Percentiles rank a stretch among this genome's conserved stretches.
phyloP scores from a whole-genome alignment of 306 rosid species.

The Lagenaria siceraria region DNA sequence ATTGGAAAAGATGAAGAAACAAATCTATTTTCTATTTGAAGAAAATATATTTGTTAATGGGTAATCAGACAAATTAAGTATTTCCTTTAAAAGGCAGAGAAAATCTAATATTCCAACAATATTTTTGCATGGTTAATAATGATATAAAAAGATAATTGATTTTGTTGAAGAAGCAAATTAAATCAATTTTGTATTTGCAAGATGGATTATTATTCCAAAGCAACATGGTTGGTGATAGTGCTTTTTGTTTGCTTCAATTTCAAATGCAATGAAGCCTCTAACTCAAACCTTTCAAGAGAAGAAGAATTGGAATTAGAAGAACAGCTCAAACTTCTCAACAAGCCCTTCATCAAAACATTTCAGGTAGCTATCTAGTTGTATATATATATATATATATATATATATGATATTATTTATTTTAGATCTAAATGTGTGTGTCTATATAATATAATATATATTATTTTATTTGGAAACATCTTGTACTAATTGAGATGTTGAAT shows the following conservation, averaged over 20 bases:
- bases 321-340: background rate
- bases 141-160: too few species aligned
- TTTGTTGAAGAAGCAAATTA: too few species aligned
- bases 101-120: too few species aligned
- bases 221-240: background rate
- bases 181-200: background rate
- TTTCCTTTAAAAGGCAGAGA: too few species aligned
- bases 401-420: too few species aligned
- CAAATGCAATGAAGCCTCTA: background rate
- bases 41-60: too few species aligned
- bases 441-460: too few species aligned
- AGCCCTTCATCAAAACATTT: background rate
- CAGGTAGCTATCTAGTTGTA: background rate
- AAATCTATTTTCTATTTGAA: background rate
- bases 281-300: background rate
- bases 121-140: background rate
- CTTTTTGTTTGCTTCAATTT: background rate
- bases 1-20: background rate
- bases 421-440: too few species aligned
- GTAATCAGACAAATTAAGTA: too few species aligned
- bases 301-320: background rate
- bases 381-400: too few species aligned
- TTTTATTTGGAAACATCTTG: too few species aligned
- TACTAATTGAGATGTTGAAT: too few species aligned
- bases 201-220: background rate